Base-by-base conservation (phyloP, 1,284 basidiomycete genomes). In the Marasmius oreades region DNA sequence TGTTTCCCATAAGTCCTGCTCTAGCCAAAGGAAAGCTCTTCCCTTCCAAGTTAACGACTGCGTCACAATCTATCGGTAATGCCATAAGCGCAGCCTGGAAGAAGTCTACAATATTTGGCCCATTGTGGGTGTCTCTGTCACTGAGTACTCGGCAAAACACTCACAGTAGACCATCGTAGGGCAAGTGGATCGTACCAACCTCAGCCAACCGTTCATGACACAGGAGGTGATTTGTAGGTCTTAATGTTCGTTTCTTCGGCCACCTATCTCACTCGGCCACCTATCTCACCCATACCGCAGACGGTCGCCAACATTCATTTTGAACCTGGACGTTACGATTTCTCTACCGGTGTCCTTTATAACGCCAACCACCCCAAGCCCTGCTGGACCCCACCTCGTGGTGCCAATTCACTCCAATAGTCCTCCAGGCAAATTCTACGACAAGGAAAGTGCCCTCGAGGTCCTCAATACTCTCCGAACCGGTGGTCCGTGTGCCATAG, bases 341-440 rank as follows among this genome's bases (percentile, higher is more conserved):
- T 69, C 69, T 4, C 67, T 81, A 23, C 78, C 79, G 11, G 67
- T 80, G 18, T 54, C 69, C 43, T 67, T 87, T 36, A 67, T 73
- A 51, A 73, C 78, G 44, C 56, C 28, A 31, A 31, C 28, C 4
- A 31, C 28, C 10, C 10, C 28, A 31, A 31, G 69, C 33, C 62
- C 64, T 34, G 63, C 72, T 28, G 62, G 67, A 53, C 63, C 65
- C 53, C 73, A 73, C 52, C 64, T 69, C 23, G 64, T 74, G 23
- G 64, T 75, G 28, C 66, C 67, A 44, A 71, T 70, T n/a, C 66
- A 64, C 42, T 60, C 66, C 11, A 73, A 69, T 44, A 72, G 73
- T 28, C 73, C 76, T 16, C 76, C 82, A 1, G 84, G 83, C 28
- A 77, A 81, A 62, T 82, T 86, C 60, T 86, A 85, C 62, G 66